Evolutionary conservation across 2,329 filamentous ascomycete species (phyloP), one percentile per base, ranked within the genome.

Genomic region (Aspergillus ruber): DNA sequence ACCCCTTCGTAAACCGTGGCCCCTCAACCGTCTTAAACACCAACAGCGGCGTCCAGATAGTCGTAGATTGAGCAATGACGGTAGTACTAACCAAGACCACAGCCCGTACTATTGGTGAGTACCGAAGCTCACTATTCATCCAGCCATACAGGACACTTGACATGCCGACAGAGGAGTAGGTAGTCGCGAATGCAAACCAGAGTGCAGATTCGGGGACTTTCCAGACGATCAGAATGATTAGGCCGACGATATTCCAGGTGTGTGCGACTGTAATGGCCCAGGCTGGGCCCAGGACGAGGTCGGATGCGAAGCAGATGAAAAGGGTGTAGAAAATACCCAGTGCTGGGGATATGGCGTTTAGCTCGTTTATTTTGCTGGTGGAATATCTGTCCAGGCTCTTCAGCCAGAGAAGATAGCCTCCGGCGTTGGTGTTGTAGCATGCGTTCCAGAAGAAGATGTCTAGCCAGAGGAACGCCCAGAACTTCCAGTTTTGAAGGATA

Each of bases 361-460:
- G 63, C 43, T 79, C 68, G 55, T 80, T 81, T 43, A 81, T 59
- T 10, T 65, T 66, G 1, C 73, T 63, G 0, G 66, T 66, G 0
- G 70, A 67, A 56, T 72, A 81, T 2, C 75, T 67, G 1, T 72
- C 60, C 12, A 82, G 50, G 47, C 74, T 78, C 61, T 82, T 82
- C 42, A 83, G 64, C 79, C 79, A 83, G 0, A 83, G 67, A 2
- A 81, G 58, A 49, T 77, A 82, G 0, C 71, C 74, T 2, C 76
- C 79, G 1, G 72, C 66, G 6, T 60, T 69, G 1, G 71, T 73
- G 42, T 77, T 74, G n/a, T 71, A 62, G 4, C 71, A 64, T 1
- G 68, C 69, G 49, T 81, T 81, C 75, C 77, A 82, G 62, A 82
- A 82, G 20, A 82, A 67, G 4, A 79, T 68, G 42, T 79, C 74